phyloP scores from a whole-genome alignment of 208 protist species.

The Acanthamoeba culbertsoni region DNA sequence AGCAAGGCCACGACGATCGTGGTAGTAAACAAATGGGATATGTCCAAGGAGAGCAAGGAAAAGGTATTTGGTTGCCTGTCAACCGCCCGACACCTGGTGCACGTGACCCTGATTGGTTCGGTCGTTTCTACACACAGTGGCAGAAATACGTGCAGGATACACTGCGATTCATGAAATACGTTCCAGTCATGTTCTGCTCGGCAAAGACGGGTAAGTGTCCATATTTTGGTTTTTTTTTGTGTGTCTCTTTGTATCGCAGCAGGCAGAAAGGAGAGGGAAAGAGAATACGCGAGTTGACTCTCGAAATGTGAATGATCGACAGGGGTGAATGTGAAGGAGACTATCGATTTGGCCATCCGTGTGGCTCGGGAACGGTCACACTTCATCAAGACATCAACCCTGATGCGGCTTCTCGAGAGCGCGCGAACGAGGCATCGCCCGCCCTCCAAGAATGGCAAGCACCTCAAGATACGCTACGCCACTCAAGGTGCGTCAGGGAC shows the following conservation, averaged over 20 bases:
- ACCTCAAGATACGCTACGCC: conserved; percentile 48
- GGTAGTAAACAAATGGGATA: conserved; percentile 53
- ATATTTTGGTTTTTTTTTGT: background rate
- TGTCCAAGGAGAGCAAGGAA: conserved; percentile 29
- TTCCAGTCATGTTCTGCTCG: conserved; percentile 35
- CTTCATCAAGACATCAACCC: conserved; percentile 36
- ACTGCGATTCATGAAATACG: conserved; percentile 51
- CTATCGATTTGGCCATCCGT: conserved; percentile 31
- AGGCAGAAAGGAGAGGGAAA: too few relatives aligned
- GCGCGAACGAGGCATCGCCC: background rate
- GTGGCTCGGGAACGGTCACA: background rate
- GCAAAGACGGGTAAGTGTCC: background rate
- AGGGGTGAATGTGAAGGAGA: conserved; percentile 34
- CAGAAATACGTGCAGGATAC: conserved; percentile 36
- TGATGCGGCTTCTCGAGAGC: conserved; percentile 43
- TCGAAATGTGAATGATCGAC: background rate
- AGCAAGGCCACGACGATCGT: conserved; percentile 35
- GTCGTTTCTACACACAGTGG: background rate
- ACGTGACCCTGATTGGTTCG: background rate
- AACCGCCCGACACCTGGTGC: background rate
- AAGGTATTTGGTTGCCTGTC: background rate
- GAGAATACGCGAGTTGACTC: too few relatives aligned
- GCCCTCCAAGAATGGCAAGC: conserved; percentile 30
- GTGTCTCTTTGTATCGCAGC: background rate
- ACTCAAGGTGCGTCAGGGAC: background rate